A percentile compares a stretch with the other conserved stretches of the same genome.
phyloP scores from a whole-genome alignment of 495 filamentous ascomycete genomes.

The Penicillium angulare region DNA sequence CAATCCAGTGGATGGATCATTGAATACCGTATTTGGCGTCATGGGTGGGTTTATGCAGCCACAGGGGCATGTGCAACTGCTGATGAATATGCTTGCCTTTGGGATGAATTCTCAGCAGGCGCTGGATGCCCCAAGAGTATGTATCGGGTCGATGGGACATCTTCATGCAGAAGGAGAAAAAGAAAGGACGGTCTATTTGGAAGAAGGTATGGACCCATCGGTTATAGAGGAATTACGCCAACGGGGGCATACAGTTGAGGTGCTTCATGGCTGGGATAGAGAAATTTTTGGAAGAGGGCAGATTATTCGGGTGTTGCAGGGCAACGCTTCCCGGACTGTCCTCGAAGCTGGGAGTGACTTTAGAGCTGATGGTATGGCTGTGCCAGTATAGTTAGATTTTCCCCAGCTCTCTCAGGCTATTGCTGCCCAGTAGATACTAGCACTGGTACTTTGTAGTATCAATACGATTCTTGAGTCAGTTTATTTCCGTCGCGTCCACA shows the following conservation, averaged over 20 bases:
- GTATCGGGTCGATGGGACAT: conserved; percentile 72
- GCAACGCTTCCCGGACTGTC: too few species aligned
- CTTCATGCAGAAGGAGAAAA: conserved; percentile 43
- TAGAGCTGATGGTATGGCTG: too few species aligned
- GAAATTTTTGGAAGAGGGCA: conserved; percentile 86
- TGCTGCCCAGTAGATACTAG: too few species aligned
- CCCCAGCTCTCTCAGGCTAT: too few species aligned
- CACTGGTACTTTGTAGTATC: too few species aligned
- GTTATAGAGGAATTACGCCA: conserved; percentile 61
- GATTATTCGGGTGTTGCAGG: conserved; percentile 75
- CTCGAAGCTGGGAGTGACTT: too few species aligned
- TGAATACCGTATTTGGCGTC: conserved; percentile 87
- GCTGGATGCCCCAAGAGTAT: conserved; percentile 85
- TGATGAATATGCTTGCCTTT: conserved; percentile 87
- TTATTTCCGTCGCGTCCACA: too few species aligned
- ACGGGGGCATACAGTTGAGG: conserved; percentile 72
- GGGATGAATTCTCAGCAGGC: conserved; percentile 83
- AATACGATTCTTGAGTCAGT: too few species aligned
- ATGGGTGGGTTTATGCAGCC: conserved; percentile 99
- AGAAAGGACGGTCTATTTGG: conserved; percentile 67
- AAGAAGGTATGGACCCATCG: conserved; percentile 76
- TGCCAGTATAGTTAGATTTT: too few species aligned
- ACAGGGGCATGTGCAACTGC: conserved; percentile 92
- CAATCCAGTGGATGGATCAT: conserved; percentile 62
- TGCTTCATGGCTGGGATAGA: conserved; percentile 67